Evolutionary conservation across 495 filamentous ascomycete genomes (phyloP).

Genomic region (Trypethelium eluteriae): DNA sequence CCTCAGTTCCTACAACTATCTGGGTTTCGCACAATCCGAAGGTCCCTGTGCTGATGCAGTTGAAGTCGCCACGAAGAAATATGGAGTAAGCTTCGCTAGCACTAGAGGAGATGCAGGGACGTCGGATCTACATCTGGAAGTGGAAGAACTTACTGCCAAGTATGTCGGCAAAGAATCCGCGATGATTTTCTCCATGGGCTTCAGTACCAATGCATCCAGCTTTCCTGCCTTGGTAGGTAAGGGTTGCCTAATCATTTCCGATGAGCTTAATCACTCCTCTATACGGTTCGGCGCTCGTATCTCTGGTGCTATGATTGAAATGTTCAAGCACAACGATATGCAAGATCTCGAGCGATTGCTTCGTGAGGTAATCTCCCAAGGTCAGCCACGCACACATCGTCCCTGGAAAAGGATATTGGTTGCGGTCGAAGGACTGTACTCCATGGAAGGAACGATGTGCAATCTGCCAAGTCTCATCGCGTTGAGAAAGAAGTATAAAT

Average conservation of each 20-base stretch:
- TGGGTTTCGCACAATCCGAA: conserved; percentile 96
- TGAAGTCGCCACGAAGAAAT: conserved; percentile 74
- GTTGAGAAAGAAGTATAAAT: conserved; percentile 93
- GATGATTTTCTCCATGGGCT: conserved; percentile 99
- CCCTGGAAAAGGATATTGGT: conserved; percentile 99
- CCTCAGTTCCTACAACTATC: conserved; percentile 98
- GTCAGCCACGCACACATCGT: conserved; percentile 90
- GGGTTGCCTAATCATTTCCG: conserved; percentile 86
- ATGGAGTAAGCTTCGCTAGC: conserved; percentile 73
- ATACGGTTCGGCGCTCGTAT: conserved; percentile 91
- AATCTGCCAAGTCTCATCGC: conserved; percentile 79
- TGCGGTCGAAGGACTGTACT: conserved; percentile 93
- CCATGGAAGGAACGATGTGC: conserved; percentile 98
- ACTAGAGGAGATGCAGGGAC: conserved; percentile 78
- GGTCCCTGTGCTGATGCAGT: conserved; percentile 92
- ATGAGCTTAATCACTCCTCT: conserved; percentile 95
- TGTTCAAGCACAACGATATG: conserved; percentile 98
- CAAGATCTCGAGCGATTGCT: conserved; percentile 72
- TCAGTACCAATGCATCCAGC: conserved; percentile 82
- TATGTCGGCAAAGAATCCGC: conserved; percentile 90
- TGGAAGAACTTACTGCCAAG: conserved; percentile 77
- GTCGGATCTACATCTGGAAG: conserved; percentile 76
- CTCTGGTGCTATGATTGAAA: conserved; percentile 86
- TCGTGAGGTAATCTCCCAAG: conserved; percentile 87
- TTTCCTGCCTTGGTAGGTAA: conserved; percentile 89